Percentiles rank a stretch among this genome's conserved stretches.
Evolutionary conservation across 495 filamentous ascomycete species (phyloP).

Genomic region (Neurospora hispaniola): DNA sequence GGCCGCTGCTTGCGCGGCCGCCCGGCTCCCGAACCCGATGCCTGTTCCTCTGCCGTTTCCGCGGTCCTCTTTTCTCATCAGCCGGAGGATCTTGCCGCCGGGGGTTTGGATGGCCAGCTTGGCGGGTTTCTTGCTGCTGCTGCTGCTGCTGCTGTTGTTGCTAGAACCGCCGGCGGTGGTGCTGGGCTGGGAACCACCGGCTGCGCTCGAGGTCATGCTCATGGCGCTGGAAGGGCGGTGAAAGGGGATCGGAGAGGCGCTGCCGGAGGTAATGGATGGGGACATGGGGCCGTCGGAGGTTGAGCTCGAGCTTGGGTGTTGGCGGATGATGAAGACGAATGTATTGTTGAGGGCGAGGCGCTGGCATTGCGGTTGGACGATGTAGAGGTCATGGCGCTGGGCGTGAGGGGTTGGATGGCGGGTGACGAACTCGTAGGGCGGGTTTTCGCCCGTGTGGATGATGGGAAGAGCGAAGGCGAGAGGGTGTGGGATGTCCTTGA

Average conservation of each 20-base stretch:
- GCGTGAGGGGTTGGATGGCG: constrained; percentile 96
- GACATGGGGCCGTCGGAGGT: constrained; percentile 21
- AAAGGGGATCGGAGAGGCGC: constrained; percentile 57
- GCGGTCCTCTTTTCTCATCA: constrained; percentile 78
- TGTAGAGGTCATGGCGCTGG: constrained; percentile 91
- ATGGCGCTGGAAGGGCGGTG: constrained; percentile 67
- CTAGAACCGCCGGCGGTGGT: constrained; percentile 27
- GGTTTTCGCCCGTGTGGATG: constrained; percentile 80
- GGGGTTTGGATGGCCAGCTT: constrained; percentile 94
- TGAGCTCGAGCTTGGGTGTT: constrained; percentile 69
- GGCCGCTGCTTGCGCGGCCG: constrained; percentile 29
- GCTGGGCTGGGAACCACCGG: constrained; percentile 43
- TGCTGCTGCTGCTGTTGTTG: constrained; percentile 24
- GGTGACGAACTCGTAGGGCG: constrained; percentile 82
- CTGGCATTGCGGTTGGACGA: constrained; percentile 87
- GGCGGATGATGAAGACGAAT: constrained; percentile 90
- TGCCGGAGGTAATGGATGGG: constrained; percentile 42
- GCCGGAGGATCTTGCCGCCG: constrained; percentile 83
- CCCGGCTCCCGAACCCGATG: constrained; percentile 23
- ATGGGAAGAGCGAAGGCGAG: constrained; percentile 87
- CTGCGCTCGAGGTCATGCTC: constrained; percentile 63
- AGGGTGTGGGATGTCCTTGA: constrained; percentile 86
- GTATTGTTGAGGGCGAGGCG: constrained; percentile 87
- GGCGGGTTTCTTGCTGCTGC: constrained; percentile 62
- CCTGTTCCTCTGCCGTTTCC: constrained; percentile 33